These are phyloP conservation scores for Penicillium sp. DNA, from an alignment of 2,329 filamentous ascomycete genomes.

Conservation along the genomic window DNA sequence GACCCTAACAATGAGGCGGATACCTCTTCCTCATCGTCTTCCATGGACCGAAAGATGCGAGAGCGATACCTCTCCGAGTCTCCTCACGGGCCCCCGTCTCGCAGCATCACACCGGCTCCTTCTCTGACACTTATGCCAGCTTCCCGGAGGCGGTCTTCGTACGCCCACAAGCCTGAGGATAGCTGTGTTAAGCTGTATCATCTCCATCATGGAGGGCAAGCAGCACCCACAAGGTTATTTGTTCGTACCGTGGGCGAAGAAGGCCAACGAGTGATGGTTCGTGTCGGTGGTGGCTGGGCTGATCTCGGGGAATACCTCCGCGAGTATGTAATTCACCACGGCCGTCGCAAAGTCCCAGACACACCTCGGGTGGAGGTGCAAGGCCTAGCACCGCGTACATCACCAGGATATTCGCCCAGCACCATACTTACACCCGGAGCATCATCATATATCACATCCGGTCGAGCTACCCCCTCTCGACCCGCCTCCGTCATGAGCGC, in stretches of 20 bases:
- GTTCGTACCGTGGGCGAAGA: constrained; percentile 86
- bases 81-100: constrained; percentile 33
- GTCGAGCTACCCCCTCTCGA: constrained; percentile 36
- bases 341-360: constrained; percentile 60
- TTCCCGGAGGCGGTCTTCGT: constrained; percentile 32
- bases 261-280: constrained; percentile 93
- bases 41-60: constrained; percentile 34
- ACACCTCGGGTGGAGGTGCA: constrained; percentile 53
- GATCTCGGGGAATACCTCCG: constrained; percentile 92
- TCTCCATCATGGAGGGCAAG: constrained; percentile 74
- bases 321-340: constrained; percentile 89
- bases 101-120: constrained; percentile 58
- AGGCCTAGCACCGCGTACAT: constrained; percentile 40
- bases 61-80: constrained; percentile 41
- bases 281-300: constrained; percentile 96
- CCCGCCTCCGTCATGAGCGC: constrained; percentile 35
- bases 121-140: constrained; percentile 66
- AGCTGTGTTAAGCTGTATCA: constrained; percentile 89
- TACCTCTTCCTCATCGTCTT: constrained; percentile 30
- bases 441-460: constrained; percentile 18
- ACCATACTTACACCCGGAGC: constrained; percentile 20
- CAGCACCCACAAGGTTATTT: constrained; percentile 88
- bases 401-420: constrained; percentile 28
- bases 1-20: constrained; percentile 42
- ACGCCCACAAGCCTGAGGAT: constrained; percentile 44